Evolutionary conservation across 768 basidiomycete genomes (phyloP).

Genomic region (Strobilomyces echinocephalus): DNA sequence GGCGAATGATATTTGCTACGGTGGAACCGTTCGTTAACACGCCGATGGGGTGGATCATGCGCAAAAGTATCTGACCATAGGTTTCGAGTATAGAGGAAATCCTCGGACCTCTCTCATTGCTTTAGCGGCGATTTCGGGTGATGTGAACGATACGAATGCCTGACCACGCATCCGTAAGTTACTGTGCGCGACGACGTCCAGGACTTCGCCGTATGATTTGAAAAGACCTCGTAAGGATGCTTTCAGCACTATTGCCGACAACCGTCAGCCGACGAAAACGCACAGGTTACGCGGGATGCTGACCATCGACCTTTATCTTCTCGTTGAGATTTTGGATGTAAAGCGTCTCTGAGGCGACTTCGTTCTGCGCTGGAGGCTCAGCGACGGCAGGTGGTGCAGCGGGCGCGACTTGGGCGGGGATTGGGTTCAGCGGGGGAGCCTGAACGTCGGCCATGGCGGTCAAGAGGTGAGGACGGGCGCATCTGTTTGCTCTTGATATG

Average conservation of each 20-base stretch:
- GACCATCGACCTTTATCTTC: slow-evolving; percentile 80
- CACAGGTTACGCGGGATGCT: slow-evolving; percentile 7
- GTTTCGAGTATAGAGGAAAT: slow-evolving; percentile 94
- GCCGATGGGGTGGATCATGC: not conserved
- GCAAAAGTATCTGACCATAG: slow-evolving; percentile 64
- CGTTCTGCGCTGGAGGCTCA: slow-evolving; percentile 31
- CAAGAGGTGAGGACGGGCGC: not conserved
- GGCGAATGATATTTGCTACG: slow-evolving; percentile 95
- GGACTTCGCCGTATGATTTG: slow-evolving; percentile 87
- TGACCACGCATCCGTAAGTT: slow-evolving; percentile 98
- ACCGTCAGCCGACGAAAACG: slow-evolving; percentile 7
- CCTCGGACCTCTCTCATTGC: slow-evolving; percentile 90
- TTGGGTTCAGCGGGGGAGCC: slow-evolving; percentile 26
- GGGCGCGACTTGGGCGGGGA: slow-evolving; percentile 24
- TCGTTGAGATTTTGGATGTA: slow-evolving; percentile 98
- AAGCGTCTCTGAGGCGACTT: slow-evolving; percentile 72
- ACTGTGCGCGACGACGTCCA: slow-evolving; percentile 92
- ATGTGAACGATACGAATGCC: slow-evolving; percentile 91
- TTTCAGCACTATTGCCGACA: slow-evolving; percentile 65
- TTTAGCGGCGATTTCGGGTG: slow-evolving; percentile 75
- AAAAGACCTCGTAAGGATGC: slow-evolving; percentile 83
- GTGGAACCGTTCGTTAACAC: not conserved
- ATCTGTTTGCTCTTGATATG: slow-evolving; percentile 21
- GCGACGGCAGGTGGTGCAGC: slow-evolving; percentile 13
- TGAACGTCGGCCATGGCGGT: slow-evolving; percentile 37